Percentiles rank a stretch among this genome's conserved stretches.
These are phyloP conservation scores for Geotrichum australiense DNA, from an alignment of 1,139 yeast genomes.

Conservation along the genomic window DNA sequence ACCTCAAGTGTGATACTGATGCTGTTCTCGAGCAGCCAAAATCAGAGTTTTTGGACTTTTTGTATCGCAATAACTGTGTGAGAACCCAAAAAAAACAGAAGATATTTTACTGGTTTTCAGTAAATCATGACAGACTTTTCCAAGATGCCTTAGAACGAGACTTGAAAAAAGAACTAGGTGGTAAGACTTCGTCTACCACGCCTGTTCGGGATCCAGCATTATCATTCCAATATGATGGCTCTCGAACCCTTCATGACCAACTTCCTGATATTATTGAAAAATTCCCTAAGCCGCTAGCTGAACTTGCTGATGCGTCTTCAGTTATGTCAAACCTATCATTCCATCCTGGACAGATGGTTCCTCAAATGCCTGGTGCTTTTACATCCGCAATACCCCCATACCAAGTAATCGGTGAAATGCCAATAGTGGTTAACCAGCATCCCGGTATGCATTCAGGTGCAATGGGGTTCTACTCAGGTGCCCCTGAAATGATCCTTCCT, in stretches of 20 bases:
- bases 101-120: conserved; percentile 95
- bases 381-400: conserved; percentile 1
- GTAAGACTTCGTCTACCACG: conserved; percentile 35
- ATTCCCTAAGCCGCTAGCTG: conserved; percentile 32
- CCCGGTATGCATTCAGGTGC: conserved; percentile 11
- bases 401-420: conserved; percentile 4
- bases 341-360: conserved; percentile 7
- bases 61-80: conserved; percentile 79
- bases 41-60: conserved; percentile 75
- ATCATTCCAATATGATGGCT: conserved; percentile 35
- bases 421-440: conserved; percentile 10
- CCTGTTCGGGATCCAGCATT: conserved; percentile 40
- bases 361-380: conserved; percentile 2
- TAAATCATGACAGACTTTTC: conserved; percentile 87
- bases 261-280: conserved; percentile 30
- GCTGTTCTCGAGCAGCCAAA: conserved; percentile 86
- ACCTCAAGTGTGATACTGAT: conserved; percentile 79
- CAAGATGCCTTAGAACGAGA: conserved; percentile 94
- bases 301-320: conserved; percentile 32
- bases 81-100: conserved; percentile 96
- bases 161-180: conserved; percentile 59
- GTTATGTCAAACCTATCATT: conserved; percentile 14
- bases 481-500: conserved; percentile 7
- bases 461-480: conserved; percentile 7
- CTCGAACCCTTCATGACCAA: conserved; percentile 37